phyloP scores from a whole-genome alignment of 345 rosid species.

The Corymbia maculata region DNA sequence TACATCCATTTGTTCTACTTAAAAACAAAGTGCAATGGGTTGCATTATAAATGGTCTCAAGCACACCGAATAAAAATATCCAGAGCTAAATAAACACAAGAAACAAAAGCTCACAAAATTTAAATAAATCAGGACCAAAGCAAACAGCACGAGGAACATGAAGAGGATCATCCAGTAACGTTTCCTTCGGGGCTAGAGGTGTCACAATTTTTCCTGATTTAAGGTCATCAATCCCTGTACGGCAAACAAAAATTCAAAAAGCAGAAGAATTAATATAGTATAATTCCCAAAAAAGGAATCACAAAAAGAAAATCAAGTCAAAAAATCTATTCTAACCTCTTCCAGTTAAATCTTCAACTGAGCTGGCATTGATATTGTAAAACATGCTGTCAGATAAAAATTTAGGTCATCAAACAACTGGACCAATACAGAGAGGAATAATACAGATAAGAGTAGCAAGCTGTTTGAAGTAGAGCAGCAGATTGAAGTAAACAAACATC shows the following conservation, averaged over 20 bases:
- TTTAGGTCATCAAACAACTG: neutral
- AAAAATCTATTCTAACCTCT: conserved; percentile 40
- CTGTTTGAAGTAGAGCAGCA: neutral
- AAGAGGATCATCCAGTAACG: conserved; percentile 93
- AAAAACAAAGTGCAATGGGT: neutral
- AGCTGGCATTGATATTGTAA: conserved; percentile 68
- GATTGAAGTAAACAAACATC: neutral
- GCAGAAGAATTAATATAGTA: neutral
- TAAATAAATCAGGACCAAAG: conserved; percentile 44
- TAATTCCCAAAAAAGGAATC: neutral
- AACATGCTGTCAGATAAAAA: conserved; percentile 57
- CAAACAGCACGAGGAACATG: conserved; percentile 96
- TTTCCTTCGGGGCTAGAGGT: conserved; percentile 77
- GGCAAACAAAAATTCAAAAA: neutral
- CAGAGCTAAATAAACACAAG: neutral
- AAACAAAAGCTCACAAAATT: neutral
- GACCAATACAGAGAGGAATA: neutral
- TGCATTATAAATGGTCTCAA: neutral
- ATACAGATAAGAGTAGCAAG: neutral
- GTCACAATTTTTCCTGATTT: conserved; percentile 79
- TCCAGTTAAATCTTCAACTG: conserved; percentile 77
- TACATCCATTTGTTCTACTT: neutral
- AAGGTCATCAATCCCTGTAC: conserved; percentile 70
- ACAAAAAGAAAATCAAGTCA: neutral
- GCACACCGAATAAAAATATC: neutral